Base-by-base conservation (phyloP, 2,329 filamentous ascomycete species). In the Aspergillus puulaauensis region DNA sequence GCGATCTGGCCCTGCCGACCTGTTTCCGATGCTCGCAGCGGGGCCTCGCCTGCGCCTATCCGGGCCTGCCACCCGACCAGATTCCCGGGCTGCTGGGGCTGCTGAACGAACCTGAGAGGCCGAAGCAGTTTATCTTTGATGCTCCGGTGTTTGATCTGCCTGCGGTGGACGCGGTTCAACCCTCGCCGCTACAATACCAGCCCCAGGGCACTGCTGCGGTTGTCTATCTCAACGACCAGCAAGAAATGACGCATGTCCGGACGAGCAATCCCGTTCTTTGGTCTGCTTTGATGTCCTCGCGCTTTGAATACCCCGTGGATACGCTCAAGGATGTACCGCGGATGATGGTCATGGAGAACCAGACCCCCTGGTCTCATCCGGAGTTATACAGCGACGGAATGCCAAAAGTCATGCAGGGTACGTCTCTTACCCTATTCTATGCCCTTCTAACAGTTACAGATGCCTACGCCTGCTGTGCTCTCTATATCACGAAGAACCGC, bases 281-380 rank as follows among this genome's bases (percentile, higher is more conserved):
- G 8, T 70, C 49, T 43, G 69, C 24, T 54, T 70, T 47, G 3
- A 48, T 70, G 8, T 57, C 63, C 44, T 70, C 49, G 61, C 75
- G 52, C 33, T 62, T 33, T 58, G 66, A 60, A 49, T 69, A 75
- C 55, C 70, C 79, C 2, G 71, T 83, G 3, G 79, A 81, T 24
- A 72, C 77, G 33, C 75, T 84, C 7, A 75, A 77, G 33, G 70
- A 75, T 27, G 73, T 80, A 4, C 68, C 69, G 2, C 61, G 1
- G n/a, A 75, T 61, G 46, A 82, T 85, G 77, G 77, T 85, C 0
- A 58, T 75, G 8, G 74, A 80, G 46, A 81, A 75, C 15, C 70
- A 77, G 50, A 82, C 81, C 0, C 80, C 81, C 0, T 86, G 83
- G 83, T 78, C 74, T 31, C 83, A 86, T 60, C 72, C 73, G 0